Evolutionary conservation across 2,329 filamentous ascomycete species (phyloP), one percentile per base, ranked within the genome.

Genomic region (Lachnum nothofagi): DNA sequence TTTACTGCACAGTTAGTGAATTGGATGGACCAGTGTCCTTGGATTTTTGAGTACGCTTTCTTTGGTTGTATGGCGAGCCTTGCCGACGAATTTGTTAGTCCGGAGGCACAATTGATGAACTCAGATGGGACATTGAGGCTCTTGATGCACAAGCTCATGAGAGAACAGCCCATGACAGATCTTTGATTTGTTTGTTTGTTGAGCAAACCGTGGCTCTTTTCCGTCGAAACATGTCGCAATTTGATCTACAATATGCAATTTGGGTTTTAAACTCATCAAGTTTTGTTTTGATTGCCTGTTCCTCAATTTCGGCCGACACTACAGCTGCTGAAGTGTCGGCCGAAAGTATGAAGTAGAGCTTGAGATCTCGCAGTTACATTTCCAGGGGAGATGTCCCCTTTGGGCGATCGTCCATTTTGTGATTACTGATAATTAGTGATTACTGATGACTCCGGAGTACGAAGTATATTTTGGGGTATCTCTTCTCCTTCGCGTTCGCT

Each of bases 101-200:
- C 70, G 0, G 67, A 64, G 31, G 72, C 72, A 22, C 70, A 72
- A 60, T 64, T 75, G 53, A 70, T 75, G 70, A 69, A 72, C 41
- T 48, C 49, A 8, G 62, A 71, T 46, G 72, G 70, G 3, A 60
- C 59, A 17, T 71, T 71, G 42, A 74, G 66, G 7, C 50, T 58
- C 4, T 56, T 68, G 52, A 60, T 60, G 59, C 19, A 41, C 2
- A 58, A 57, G 48, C 44, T 61, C 5, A 57, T 61, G 56, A 48
- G 50, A 16, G 57, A 61, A 45, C 55, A 60, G 33, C 58, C 58
- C 4, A 59, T 60, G 45, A 51, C 39, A 14, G 42, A 29, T n/a
- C 19, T 34, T 16, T 14, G 31, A 16, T 5, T 16, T 9, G 31
- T 5, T 34, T 14, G 9, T 34, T 12, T 6, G 25, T 6, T 27